These are phyloP conservation scores for Cardiospermum halicacabum DNA, from an alignment of 345 rosid species.

Conservation along the genomic window DNA sequence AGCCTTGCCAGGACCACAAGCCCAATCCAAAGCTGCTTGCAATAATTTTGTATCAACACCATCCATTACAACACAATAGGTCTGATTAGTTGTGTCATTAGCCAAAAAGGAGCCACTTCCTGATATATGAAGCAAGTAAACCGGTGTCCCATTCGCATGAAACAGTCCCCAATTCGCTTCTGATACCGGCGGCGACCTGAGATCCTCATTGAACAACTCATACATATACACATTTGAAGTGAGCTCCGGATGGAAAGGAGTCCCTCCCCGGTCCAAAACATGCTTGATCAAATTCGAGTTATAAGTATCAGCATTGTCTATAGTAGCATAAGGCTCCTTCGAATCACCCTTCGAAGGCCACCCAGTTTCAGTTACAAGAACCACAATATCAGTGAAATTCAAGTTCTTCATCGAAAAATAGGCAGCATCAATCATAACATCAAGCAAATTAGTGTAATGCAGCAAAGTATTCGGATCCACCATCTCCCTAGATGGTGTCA, in stretches of 20 bases:
- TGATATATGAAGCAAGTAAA: conserved; percentile 87
- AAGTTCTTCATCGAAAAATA: conserved; percentile 89
- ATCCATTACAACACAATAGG: conserved; percentile 77
- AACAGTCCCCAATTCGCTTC: conserved; percentile 96
- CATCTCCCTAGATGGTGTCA: conserved; percentile 91
- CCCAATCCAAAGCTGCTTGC: conserved; percentile 97
- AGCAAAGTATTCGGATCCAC: conserved; percentile 94
- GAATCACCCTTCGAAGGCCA: conserved; percentile 90
- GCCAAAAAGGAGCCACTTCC: conserved; percentile 86
- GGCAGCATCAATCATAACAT: conserved; percentile 94
- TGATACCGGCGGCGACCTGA: conserved; percentile 64
- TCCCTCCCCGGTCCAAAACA: conserved; percentile 69
- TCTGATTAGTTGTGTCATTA: conserved; percentile 88
- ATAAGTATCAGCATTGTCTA: conserved; percentile 80
- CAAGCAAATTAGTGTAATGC: conserved; percentile 91
- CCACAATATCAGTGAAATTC: conserved; percentile 68
- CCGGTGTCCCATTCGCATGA: conserved; percentile 72
- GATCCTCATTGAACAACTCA: conserved; percentile 88
- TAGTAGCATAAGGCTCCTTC: conserved; percentile 81
- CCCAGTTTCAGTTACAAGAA: conserved; percentile 80
- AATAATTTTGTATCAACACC: conserved; percentile 60
- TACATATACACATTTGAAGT: conserved; percentile 75
- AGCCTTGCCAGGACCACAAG: conserved; percentile 88
- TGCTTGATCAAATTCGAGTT: conserved; percentile 92
- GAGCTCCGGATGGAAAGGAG: conserved; percentile 83